Evolutionary conservation across 2,329 filamentous ascomycete species (phyloP).

Genomic region (Pseudogymnoascus sp.): DNA sequence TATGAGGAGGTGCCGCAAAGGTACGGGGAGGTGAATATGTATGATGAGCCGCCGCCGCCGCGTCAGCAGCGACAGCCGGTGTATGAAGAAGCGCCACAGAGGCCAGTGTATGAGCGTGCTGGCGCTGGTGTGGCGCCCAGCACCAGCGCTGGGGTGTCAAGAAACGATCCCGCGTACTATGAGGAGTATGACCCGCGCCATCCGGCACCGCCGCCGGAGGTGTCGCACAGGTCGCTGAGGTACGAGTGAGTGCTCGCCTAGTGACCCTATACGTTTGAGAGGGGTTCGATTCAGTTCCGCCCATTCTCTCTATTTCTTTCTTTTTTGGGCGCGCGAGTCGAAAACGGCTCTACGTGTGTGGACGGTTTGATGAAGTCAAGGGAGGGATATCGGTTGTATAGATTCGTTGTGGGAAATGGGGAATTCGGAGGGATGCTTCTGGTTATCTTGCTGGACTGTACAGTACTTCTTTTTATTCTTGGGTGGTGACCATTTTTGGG

Average conservation of each 20-base stretch:
- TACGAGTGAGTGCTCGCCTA: not conserved
- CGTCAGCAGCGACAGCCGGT: not conserved
- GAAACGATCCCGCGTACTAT: slow-evolving; percentile 22
- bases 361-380: not conserved
- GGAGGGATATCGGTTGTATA: not conserved
- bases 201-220: slow-evolving; percentile 27
- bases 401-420: not conserved
- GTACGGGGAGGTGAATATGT: not conserved
- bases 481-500: not conserved
- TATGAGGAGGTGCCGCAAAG: not conserved
- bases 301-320: not conserved
- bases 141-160: not conserved
- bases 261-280: not conserved
- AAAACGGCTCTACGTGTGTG: not conserved
- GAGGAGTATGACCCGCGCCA: slow-evolving; percentile 41
- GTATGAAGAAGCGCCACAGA: not conserved
- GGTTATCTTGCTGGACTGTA: not conserved
- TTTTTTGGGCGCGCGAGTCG: not conserved
- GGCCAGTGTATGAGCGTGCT: not conserved
- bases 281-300: not conserved
- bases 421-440: not conserved
- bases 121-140: not conserved
- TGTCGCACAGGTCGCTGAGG: not conserved
- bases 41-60: not conserved
- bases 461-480: not conserved